phyloP scores from a whole-genome alignment of 106 monocot genomes.

The Vanilla planifolia region DNA sequence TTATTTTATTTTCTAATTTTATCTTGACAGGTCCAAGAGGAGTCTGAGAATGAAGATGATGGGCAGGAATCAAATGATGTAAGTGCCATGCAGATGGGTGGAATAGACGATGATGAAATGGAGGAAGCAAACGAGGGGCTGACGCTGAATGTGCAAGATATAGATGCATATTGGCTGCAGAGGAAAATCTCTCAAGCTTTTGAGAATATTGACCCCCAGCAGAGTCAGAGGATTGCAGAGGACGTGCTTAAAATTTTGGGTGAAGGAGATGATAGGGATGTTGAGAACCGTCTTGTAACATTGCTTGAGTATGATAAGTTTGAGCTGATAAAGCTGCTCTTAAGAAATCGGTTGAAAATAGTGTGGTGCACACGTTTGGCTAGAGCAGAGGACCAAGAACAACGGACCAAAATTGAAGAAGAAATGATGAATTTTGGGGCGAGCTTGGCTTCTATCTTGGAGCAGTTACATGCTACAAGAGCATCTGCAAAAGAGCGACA shows the following conservation, averaged over 20 bases:
- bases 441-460: conserved; percentile 59
- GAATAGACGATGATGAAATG: conserved; percentile 90
- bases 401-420: conserved; percentile 90
- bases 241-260: conserved; percentile 81
- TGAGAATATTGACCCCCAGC: conserved; percentile 80
- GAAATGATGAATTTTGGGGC: conserved; percentile 65
- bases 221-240: conserved; percentile 85
- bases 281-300: conserved; percentile 80
- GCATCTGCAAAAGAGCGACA: conserved; percentile 97
- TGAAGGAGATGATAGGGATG: conserved; percentile 86
- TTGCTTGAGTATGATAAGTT: conserved; percentile 93
- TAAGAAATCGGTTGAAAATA: conserved; percentile 85
- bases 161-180: conserved; percentile 99
- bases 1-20: neutral
- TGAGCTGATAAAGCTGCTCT: conserved; percentile 86
- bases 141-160: conserved; percentile 90
- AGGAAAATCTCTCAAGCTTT: conserved; percentile 94
- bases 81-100: conserved; percentile 94
- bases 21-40: conserved; percentile 66
- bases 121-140: conserved; percentile 69
- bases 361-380: conserved; percentile 97
- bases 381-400: conserved; percentile 88
- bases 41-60: conserved; percentile 81
- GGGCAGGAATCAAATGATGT: conserved; percentile 37
- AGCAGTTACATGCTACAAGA: conserved; percentile 95